A percentile compares a stretch with the other conserved stretches of the same genome.
These are phyloP conservation scores for Salvia miltiorrhiza DNA, from an alignment of 257 asterid species.

Conservation along the genomic window DNA sequence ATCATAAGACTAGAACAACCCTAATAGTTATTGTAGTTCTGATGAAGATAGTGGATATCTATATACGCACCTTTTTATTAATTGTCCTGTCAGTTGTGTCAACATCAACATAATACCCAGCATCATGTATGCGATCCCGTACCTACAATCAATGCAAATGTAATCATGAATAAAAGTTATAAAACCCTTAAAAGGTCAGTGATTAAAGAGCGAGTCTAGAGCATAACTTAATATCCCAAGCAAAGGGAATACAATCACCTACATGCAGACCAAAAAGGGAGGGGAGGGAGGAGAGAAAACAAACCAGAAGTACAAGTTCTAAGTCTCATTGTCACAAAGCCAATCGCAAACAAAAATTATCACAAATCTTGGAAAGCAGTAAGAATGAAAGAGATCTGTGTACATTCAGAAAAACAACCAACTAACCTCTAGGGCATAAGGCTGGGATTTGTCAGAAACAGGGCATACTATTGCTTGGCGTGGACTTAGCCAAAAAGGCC, in stretches of 20 bases:
- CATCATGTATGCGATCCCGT: conserved; percentile 62
- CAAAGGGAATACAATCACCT: background rate
- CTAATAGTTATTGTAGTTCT: background rate
- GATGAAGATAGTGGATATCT: conserved; percentile 6
- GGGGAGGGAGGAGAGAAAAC: background rate
- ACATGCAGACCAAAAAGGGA: background rate
- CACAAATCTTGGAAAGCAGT: background rate
- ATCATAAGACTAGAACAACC: background rate
- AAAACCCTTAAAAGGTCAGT: background rate
- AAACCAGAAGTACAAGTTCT: background rate
- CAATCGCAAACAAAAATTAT: background rate
- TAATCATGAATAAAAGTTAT: background rate
- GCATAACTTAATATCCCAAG: background rate
- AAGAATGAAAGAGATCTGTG: background rate
- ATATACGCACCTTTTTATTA: conserved; percentile 69
- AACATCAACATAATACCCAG: conserved; percentile 84
- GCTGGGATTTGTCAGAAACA: conserved; percentile 81
- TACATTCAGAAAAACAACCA: background rate
- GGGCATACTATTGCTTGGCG: conserved; percentile 99
- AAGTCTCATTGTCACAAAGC: background rate
- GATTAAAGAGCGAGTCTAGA: background rate
- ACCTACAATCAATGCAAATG: conserved; percentile 40
- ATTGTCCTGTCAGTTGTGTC: conserved; percentile 88
- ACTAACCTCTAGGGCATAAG: conserved; percentile 72
- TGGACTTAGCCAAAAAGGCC: conserved; percentile 99